These are phyloP conservation scores for Lenwebbia sp. DNA, from an alignment of 345 rosid species.

Conservation along the genomic window DNA sequence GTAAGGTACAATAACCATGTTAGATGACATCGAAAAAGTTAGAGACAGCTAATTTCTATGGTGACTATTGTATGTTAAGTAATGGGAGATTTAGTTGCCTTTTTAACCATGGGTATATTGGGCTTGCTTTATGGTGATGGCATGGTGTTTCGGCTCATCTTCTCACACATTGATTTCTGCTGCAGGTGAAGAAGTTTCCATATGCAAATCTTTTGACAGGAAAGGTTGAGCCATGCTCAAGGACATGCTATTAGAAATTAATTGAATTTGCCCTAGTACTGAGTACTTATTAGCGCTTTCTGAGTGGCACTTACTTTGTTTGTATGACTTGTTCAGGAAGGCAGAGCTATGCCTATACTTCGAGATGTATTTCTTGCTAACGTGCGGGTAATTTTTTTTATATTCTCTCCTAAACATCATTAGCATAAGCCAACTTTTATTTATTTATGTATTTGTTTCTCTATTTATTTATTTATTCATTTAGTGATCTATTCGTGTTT, in stretches of 20 bases:
- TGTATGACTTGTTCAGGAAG: slow-evolving; percentile 36
- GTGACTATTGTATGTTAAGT: background rate
- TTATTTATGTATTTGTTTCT: background rate
- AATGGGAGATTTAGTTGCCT: background rate
- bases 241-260: background rate
- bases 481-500: background rate
- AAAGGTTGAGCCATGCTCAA: slow-evolving; percentile 27
- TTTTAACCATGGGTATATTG: background rate
- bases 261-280: background rate
- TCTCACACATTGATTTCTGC: background rate
- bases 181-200: slow-evolving; percentile 49
- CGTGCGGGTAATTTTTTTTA: slow-evolving; percentile 55
- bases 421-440: background rate
- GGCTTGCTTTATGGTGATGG: background rate
- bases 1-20: background rate
- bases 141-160: background rate
- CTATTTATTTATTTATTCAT: background rate
- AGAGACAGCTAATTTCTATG: background rate
- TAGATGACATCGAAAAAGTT: background rate
- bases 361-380: slow-evolving; percentile 79
- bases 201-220: slow-evolving; percentile 18
- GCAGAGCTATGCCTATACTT: slow-evolving; percentile 48
- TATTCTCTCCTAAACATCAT: background rate
- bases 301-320: background rate
- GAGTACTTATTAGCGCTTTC: background rate